Evolutionary conservation across 2,329 filamentous ascomycete species (phyloP), one percentile per base, ranked within the genome.

Genomic region (Stromatinia cepivora): DNA sequence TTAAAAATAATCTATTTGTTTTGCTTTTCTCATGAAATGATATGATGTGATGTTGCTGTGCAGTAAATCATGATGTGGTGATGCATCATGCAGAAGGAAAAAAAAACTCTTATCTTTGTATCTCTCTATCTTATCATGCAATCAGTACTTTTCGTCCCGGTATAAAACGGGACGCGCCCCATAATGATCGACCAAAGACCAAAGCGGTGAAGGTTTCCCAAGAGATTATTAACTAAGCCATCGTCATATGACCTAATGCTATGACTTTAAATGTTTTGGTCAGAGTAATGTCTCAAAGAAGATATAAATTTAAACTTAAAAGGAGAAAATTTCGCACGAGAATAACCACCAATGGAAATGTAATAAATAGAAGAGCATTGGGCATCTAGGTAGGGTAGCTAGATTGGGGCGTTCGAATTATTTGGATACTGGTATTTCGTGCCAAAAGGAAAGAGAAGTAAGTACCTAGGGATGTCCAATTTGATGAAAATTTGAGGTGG

Each of bases 121-220:
- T 63, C 46, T 63, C 46, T 28, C 31, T 63, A 50, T 52, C 59
- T 50, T 39, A 64, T 36, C 59, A 50, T 62, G 42, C 42, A 36
- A 48, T 28, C 45, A n/a, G n/a, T 63, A 59, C 58, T 45, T 34
- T 62, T 63, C 22, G 31, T 39, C 45, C 20, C 22, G 13, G 8
- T 50, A 62, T 20, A 31, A n/a, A 42, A 50, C 34, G 28, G 34
- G 22, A 48, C 25, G 46, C 31, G 46, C 34, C 31, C 22, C 28
- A 22, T 61, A 31, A 15, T 36, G 61, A 63, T 63, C 59, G 45
- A 63, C 59, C 28, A 63, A 56, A n/a, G n/a, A n/a, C n/a, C n/a
- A n/a, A 57, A 63, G 59, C 59, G 59, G 59, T 63, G 45, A 63
- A 39, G 28, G 13, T 20, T 50, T 63, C 45, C 59, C 11, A 63